Conservation (phyloP, 805 yeast genomes). For the Kazachstania taianensis region DNA sequence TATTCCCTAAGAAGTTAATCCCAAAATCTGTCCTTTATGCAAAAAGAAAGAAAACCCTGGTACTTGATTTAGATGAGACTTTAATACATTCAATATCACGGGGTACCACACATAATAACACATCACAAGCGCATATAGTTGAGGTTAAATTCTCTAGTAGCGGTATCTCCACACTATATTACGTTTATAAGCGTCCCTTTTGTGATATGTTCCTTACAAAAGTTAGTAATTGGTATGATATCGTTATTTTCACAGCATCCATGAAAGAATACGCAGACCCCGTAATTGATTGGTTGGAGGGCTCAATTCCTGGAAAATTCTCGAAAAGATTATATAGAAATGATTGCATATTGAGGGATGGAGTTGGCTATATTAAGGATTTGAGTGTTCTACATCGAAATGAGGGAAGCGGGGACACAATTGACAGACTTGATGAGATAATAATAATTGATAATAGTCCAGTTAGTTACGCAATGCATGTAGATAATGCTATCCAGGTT, state of each 20-base stretch:
- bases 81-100: slow-evolving; percentile 83
- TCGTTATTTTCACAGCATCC: slow-evolving; percentile 90
- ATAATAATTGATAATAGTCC: slow-evolving; percentile 91
- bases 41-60: slow-evolving; percentile 47
- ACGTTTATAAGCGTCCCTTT: slow-evolving; percentile 84
- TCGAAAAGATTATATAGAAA: slow-evolving; percentile 63
- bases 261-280: slow-evolving; percentile 96
- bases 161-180: slow-evolving; percentile 69
- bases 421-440: slow-evolving; percentile 37
- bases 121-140: slow-evolving; percentile 51
- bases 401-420: background rate
- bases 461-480: slow-evolving; percentile 72
- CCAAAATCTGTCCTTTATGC: slow-evolving; percentile 28
- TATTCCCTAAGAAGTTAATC: slow-evolving; percentile 36
- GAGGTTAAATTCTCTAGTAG: slow-evolving; percentile 57
- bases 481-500: slow-evolving; percentile 80
- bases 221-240: slow-evolving; percentile 77
- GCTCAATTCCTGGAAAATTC: slow-evolving; percentile 39
- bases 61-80: slow-evolving; percentile 89
- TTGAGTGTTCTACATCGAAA: slow-evolving; percentile 22
- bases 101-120: slow-evolving; percentile 27
- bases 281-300: slow-evolving; percentile 83
- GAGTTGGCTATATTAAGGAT: slow-evolving; percentile 83
- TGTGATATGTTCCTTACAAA: slow-evolving; percentile 76
- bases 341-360: slow-evolving; percentile 67